Evolutionary conservation across 495 filamentous ascomycete genomes (phyloP).

Genomic region (Talaromyces wortmannii): DNA sequence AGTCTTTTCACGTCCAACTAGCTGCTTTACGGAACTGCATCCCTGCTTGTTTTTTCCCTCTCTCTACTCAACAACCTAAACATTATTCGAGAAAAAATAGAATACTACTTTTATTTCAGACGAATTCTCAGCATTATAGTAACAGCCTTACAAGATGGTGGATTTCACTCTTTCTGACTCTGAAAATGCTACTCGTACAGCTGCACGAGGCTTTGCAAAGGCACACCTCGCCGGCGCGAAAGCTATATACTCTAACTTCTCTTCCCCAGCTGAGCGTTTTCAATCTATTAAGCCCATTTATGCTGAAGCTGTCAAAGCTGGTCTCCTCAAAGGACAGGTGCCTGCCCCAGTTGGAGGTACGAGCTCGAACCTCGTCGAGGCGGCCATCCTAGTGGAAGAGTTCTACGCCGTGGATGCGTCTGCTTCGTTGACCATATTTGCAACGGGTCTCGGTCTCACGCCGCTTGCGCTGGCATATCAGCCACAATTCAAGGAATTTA

Average conservation of each 20-base stretch:
- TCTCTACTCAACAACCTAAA: neutral
- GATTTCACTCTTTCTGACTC: neutral
- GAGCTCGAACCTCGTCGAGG: slow-evolving; percentile 34
- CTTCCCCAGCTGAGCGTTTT: slow-evolving; percentile 23
- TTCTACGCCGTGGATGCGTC: slow-evolving; percentile 42
- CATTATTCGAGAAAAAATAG: neutral
- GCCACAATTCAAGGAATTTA: slow-evolving; percentile 20
- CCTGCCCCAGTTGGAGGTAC: slow-evolving; percentile 33
- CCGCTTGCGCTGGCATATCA: slow-evolving; percentile 38
- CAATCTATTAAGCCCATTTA: slow-evolving; percentile 39
- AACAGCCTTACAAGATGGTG: neutral
- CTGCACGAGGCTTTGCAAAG: neutral
- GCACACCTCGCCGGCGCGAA: neutral
- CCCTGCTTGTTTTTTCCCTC: neutral
- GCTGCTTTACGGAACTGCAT: neutral
- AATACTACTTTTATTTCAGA: neutral
- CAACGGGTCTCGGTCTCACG: slow-evolving; percentile 41
- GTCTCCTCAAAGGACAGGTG: slow-evolving; percentile 43
- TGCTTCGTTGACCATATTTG: slow-evolving; percentile 42
- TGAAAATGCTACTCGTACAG: neutral
- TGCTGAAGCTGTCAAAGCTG: slow-evolving; percentile 26
- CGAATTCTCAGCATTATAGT: neutral
- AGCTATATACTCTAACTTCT: neutral
- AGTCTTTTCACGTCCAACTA: neutral
- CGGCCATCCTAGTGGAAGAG: slow-evolving; percentile 45